phyloP scores from a whole-genome alignment of 805 yeast genomes.

The Saccharomycopsis vini region DNA sequence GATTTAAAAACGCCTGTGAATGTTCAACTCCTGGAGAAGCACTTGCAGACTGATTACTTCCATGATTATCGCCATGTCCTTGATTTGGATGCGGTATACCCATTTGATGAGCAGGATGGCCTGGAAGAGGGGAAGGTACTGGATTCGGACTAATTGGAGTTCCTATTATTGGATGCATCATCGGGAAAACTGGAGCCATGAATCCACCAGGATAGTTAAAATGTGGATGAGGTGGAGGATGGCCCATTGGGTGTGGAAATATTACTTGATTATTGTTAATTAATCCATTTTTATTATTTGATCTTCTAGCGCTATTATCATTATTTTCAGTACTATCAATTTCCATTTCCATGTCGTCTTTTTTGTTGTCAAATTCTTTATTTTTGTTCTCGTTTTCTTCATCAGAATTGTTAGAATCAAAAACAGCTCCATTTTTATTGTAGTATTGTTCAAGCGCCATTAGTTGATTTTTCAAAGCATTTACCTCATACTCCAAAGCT shows the following conservation, averaged over 20 bases:
- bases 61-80: no score
- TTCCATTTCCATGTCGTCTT: background rate
- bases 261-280: background rate
- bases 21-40: no score
- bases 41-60: no score
- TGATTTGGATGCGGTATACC: background rate
- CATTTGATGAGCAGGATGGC: background rate
- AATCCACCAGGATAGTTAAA: background rate
- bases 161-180: slow-evolving; percentile 6
- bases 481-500: slow-evolving; percentile 27
- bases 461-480: slow-evolving; percentile 20
- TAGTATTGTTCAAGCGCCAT: slow-evolving; percentile 20
- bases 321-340: background rate
- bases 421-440: slow-evolving; percentile 1
- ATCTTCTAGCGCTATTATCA: background rate
- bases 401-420: background rate
- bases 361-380: background rate
- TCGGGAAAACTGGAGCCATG: slow-evolving; percentile 1
- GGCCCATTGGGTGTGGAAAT: background rate
- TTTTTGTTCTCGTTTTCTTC: background rate
- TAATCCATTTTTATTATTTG: background rate
- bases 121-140: background rate
- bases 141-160: slow-evolving; percentile 1
- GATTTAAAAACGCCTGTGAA: background rate
- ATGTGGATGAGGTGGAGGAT: background rate